Evolutionary conservation across 2,329 filamentous ascomycete genomes (phyloP), one percentile per base, ranked within the genome.

Genomic region (Escovopsis sp.): DNA sequence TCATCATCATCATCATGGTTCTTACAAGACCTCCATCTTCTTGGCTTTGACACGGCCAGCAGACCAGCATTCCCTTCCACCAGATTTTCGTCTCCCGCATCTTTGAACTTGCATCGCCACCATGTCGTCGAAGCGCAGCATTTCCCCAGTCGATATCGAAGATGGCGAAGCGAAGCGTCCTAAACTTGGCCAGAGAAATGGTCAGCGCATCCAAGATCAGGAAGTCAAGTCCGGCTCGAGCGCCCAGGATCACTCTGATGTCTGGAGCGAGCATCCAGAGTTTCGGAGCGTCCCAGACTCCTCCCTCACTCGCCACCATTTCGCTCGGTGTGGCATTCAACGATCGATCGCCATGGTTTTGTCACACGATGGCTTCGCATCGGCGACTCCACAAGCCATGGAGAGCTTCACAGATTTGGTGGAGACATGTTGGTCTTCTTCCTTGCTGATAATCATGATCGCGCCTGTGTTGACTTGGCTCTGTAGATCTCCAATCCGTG

Each of bases 361-460:
- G 26, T 59, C 70, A 36, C 69, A 77, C 46, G 69, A 78, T 33
- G 77, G 77, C 26, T 81, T 80, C 49, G 63, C 69, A 28, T 61
- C 64, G 26, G 69, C 75, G 12, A 68, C 63, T 1, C 64, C 66
- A 7, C 70, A 76, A 42, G 75, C 76, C 2, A 56, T 81, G 50
- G 75, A 80, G 54, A 70, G 70, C 48, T 73, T 80, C 36, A 67
- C 72, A 4, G 57, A 61, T 18, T 62, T 70, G 49, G 69, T 72
- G 2, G 76, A 80, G 51, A 65, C 66, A 4, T 81, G 77, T 80
- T 55, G 46, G 73, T 55, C 39, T 23, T 9, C 19, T 7, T 19
- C 26, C n/a, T 36, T 35, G 4, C 19, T 26, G 7, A 33, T 19
- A 12, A 23, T 45, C 4, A 12, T 12, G 12, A 4, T 35, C 26